Percentiles rank a stretch among this genome's conserved stretches.
phyloP scores from a whole-genome alignment of 2,329 filamentous ascomycete species.

The Stemphylium vesicarium region DNA sequence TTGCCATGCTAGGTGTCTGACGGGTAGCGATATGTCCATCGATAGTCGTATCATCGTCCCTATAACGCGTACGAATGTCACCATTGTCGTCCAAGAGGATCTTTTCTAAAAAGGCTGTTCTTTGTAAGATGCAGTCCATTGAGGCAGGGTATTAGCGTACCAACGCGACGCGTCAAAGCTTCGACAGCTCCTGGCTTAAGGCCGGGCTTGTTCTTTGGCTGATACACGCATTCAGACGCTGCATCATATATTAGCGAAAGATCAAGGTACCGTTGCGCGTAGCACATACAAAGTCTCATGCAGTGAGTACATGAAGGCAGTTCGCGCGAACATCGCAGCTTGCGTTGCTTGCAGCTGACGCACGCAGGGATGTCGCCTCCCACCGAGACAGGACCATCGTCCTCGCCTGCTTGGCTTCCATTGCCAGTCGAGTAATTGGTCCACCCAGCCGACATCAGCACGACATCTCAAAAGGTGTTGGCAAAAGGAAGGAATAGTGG shows the following conservation, averaged over 20 bases:
- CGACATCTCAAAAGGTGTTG: slow-evolving; percentile 26
- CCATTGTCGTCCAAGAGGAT: slow-evolving; percentile 39
- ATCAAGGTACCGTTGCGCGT: not conserved
- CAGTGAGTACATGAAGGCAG: slow-evolving; percentile 43
- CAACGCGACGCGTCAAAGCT: slow-evolving; percentile 42
- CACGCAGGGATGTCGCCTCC: slow-evolving; percentile 41
- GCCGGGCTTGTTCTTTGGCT: slow-evolving; percentile 43
- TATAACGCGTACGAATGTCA: slow-evolving; percentile 32
- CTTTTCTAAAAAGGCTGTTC: slow-evolving; percentile 37
- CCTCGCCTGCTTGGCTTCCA: slow-evolving; percentile 32
- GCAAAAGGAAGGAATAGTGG: slow-evolving; percentile 25
- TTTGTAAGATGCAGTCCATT: slow-evolving; percentile 16
- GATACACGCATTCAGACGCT: slow-evolving; percentile 41
- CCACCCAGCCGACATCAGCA: slow-evolving; percentile 42
- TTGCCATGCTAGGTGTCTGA: not conserved
- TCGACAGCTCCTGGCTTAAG: slow-evolving; percentile 44
- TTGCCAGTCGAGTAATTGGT: slow-evolving; percentile 40
- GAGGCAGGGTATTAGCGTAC: slow-evolving; percentile 18
- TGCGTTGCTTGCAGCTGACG: slow-evolving; percentile 42
- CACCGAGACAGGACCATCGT: slow-evolving; percentile 32
- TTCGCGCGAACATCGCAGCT: slow-evolving; percentile 41
- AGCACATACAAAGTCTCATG: slow-evolving; percentile 37
- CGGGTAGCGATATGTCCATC: not conserved
- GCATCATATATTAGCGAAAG: slow-evolving; percentile 15
- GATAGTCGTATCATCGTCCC: slow-evolving; percentile 1